Evolutionary conservation across 176 grass and related monocot species (phyloP).

Genomic region (Sorghum bicolor): DNA sequence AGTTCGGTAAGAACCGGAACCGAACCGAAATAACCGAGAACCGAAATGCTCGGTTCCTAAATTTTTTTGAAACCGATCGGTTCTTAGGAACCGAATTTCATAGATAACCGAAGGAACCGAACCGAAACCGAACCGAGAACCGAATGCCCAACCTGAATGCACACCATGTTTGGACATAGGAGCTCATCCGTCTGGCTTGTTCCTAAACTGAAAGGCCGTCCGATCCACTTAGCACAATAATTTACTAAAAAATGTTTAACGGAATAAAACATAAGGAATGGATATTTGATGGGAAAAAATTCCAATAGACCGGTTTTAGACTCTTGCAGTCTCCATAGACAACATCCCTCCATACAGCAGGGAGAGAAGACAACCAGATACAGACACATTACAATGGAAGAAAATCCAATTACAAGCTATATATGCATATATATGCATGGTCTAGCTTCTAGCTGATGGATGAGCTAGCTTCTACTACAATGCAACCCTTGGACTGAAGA

Average conservation of each 20-base stretch:
- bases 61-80: too few species aligned
- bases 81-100: too few species aligned
- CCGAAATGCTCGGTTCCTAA: too few species aligned
- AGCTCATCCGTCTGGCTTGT: background rate
- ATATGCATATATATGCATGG: background rate
- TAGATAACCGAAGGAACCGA: too few species aligned
- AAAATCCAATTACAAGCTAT: background rate
- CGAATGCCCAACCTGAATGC: too few species aligned
- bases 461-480: background rate
- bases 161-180: too few species aligned
- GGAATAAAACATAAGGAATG: background rate
- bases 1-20: too few species aligned
- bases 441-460: conserved; percentile 9
- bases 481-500: background rate
- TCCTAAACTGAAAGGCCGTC: background rate
- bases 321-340: background rate
- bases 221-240: background rate
- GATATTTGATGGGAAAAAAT: background rate
- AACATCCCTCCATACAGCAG: background rate
- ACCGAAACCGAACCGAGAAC: too few species aligned
- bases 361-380: background rate
- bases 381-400: background rate
- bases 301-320: background rate
- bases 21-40: too few species aligned
- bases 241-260: background rate